phyloP scores from a whole-genome alignment of 202 grass and related monocot species.

The Hordeum pubiflorum region DNA sequence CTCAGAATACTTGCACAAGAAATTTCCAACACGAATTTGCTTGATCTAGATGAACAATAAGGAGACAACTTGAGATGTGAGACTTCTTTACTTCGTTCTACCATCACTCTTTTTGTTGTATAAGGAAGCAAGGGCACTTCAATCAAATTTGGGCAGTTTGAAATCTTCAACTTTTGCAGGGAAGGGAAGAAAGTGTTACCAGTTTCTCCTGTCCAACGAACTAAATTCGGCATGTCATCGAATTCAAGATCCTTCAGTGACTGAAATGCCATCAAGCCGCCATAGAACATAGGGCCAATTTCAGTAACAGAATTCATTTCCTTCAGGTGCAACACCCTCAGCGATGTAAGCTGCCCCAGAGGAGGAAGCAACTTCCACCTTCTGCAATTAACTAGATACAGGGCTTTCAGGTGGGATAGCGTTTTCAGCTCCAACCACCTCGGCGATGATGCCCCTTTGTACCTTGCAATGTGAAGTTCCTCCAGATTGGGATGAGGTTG shows the following conservation, averaged over 20 bases:
- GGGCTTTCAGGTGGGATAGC: slow-evolving; percentile 2
- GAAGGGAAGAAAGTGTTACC: slow-evolving; percentile 12
- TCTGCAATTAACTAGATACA: slow-evolving; percentile 28
- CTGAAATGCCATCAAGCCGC: slow-evolving; percentile 11
- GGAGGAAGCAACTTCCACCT: slow-evolving; percentile 37
- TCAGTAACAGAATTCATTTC: slow-evolving; percentile 32
- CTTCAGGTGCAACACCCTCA: slow-evolving; percentile 24
- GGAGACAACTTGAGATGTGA: slow-evolving; percentile 29
- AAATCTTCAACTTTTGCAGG: slow-evolving; percentile 28
- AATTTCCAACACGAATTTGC: slow-evolving; percentile 11
- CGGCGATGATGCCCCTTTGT: slow-evolving; percentile 28
- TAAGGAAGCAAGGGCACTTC: slow-evolving; percentile 22
- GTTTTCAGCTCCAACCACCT: slow-evolving; percentile 18
- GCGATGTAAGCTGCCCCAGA: slow-evolving; percentile 22
- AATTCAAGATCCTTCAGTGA: slow-evolving; percentile 30
- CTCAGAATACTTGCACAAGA: background rate
- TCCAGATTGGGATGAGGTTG: slow-evolving; percentile 25
- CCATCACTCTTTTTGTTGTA: slow-evolving; percentile 29
- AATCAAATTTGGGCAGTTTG: slow-evolving; percentile 25
- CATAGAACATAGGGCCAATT: slow-evolving; percentile 6
- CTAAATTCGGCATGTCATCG: slow-evolving; percentile 33
- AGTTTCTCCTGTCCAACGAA: slow-evolving; percentile 8
- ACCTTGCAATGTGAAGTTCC: slow-evolving; percentile 34
- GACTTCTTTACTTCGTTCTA: slow-evolving; percentile 22
- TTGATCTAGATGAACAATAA: background rate